Evolutionary conservation across 306 rosid genomes (phyloP), one percentile per base, ranked within the genome.

Genomic region (Alnus glutinosa): DNA sequence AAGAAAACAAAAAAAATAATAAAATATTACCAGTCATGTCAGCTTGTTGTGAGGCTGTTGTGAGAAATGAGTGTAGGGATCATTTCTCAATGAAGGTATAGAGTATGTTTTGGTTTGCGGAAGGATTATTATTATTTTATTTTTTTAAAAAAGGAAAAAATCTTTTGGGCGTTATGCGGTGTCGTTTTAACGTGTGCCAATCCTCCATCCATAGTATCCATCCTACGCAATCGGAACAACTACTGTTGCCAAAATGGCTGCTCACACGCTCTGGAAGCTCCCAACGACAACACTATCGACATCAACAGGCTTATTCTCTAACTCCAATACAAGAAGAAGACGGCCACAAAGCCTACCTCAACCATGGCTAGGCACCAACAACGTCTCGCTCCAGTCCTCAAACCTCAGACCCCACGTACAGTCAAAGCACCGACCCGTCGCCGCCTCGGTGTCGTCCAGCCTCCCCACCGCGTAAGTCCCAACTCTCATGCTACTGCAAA

Each of bases 381-480:
- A 57, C 51, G 15, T 85, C 59, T 75, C 83, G 62, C 83, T 88
- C 48, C 83, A 51, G 7, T 67, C 79, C 11, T 62, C 83, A 55
- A 74, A 5, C 73, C 55, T 89, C 78, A 74, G 75, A 59, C 61
- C 75, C n/a, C 83, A 70, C 14, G 57, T 61, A 77, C 82, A 0
- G 52, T 12, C 75, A 58, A 87, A 71, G 19, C 82, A 69, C 83
- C 94, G 79, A 1, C 83, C 85, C 36, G 30, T 82, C 54, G 73
- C 86, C 3, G 82, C 91, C 83, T 75, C 83, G 42, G 84, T 85
- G 77, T 80, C 92, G 62, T 52, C 79, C 71, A 87, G 92, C 86
- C 95, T 93, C 74, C 95, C 97, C 32, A 91, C 86, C 2, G 86
- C 89, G 97, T 93, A 87, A 87, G 87, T 67, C 50, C 50, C 67